These are phyloP conservation scores for Ganoderma sinense DNA, from an alignment of 1,284 basidiomycete species.

Conservation along the genomic window DNA sequence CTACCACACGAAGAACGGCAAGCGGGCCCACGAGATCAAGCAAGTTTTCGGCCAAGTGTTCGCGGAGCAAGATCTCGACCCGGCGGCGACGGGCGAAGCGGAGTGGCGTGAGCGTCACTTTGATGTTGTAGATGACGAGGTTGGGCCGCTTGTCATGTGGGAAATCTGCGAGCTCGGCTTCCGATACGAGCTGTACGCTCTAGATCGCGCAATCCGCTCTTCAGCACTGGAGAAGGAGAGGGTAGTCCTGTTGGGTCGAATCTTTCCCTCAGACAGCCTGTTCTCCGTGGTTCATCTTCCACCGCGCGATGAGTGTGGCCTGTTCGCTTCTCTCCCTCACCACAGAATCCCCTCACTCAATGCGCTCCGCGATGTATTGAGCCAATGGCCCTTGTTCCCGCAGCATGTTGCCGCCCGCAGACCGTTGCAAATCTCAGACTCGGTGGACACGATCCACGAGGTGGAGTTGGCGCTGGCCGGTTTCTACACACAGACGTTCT, in stretches of 20 bases:
- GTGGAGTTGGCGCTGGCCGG: too few relatives aligned
- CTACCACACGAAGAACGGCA: not conserved
- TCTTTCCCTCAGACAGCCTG: not conserved
- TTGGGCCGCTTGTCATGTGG: conserved; percentile 15
- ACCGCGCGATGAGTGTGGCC: not conserved
- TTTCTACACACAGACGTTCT: too few relatives aligned
- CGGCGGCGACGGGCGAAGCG: not conserved
- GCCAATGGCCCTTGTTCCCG: not conserved
- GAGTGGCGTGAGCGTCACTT: not conserved
- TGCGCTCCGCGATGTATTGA: not conserved
- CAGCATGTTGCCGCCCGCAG: not conserved
- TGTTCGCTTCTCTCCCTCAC: not conserved
- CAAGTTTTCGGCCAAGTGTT: conserved; percentile 6
- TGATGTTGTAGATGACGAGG: not conserved
- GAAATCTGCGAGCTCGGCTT: conserved; percentile 23
- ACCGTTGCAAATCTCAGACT: too few relatives aligned
- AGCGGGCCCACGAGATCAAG: not conserved
- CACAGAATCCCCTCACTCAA: not conserved
- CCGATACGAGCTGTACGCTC: conserved; percentile 17
- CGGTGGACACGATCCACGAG: too few relatives aligned
- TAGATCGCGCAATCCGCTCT: conserved; percentile 3
- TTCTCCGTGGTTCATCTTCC: not conserved
- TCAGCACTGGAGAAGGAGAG: not conserved
- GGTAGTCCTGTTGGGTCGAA: not conserved
- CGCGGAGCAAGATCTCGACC: not conserved